phyloP scores from a whole-genome alignment of 2,329 filamentous ascomycete species.

The Westerdykella aurantiaca region DNA sequence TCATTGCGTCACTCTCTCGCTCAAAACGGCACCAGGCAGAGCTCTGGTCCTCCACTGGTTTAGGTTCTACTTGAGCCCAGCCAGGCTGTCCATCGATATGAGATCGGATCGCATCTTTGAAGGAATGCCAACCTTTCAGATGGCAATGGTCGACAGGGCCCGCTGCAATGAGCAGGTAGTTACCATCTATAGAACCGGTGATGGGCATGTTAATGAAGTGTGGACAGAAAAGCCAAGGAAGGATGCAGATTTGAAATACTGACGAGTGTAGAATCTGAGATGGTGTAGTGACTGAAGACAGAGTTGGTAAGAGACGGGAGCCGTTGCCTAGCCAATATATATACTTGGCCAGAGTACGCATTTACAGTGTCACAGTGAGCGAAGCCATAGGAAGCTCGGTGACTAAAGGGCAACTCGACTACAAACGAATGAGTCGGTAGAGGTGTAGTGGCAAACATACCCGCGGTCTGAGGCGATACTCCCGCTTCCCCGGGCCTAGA shows the following conservation, averaged over 20 bases:
- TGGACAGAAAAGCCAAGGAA: not conserved
- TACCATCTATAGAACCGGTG: constrained; percentile 7
- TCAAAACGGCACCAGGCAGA: constrained; percentile 35
- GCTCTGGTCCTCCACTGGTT: constrained; percentile 23
- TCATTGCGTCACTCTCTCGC: constrained; percentile 29
- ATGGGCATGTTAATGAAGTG: too few species aligned
- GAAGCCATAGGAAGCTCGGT: too few species aligned
- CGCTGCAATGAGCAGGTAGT: constrained; percentile 28
- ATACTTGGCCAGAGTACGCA: not conserved
- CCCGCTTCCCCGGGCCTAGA: not conserved
- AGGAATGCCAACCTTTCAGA: constrained; percentile 31
- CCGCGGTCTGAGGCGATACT: not conserved
- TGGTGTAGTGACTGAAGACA: not conserved
- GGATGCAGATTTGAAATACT: not conserved
- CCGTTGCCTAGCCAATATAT: not conserved
- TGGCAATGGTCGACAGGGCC: constrained; percentile 20
- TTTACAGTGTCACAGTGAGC: not conserved
- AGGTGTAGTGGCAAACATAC: not conserved
- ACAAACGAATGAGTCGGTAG: too few species aligned
- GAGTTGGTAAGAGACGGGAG: constrained; percentile 7
- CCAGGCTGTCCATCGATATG: constrained; percentile 33
- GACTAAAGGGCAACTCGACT: too few species aligned
- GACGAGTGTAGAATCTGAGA: not conserved
- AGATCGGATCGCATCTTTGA: constrained; percentile 34
- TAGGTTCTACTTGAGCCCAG: constrained; percentile 31